Evolutionary conservation across 257 asterid genomes (phyloP).

Genomic region (Voacanga thouarsii): DNA sequence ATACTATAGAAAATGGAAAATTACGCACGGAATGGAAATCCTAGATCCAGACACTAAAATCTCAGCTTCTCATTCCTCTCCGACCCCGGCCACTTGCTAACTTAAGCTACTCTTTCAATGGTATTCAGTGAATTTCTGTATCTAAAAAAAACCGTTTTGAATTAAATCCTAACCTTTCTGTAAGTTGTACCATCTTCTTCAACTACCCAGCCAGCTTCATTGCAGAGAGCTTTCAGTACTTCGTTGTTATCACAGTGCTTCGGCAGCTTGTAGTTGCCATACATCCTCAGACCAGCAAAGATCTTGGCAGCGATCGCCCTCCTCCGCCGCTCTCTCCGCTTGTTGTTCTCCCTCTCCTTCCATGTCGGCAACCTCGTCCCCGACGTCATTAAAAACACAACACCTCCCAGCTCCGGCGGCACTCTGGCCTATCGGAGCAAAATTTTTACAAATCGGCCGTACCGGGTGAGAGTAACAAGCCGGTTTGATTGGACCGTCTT

Average conservation of each 20-base stretch:
- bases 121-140: background rate
- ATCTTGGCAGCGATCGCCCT: conserved; percentile 96
- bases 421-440: conserved; percentile 10
- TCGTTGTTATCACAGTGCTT: conserved; percentile 97
- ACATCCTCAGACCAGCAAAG: conserved; percentile 85
- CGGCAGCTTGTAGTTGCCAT: conserved; percentile 87
- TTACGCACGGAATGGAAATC: background rate
- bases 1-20: background rate
- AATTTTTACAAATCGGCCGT: conserved; percentile 6
- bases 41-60: background rate
- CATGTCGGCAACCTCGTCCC: conserved; percentile 90
- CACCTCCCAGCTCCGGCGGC: conserved; percentile 16
- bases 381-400: conserved; percentile 55
- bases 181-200: conserved; percentile 93
- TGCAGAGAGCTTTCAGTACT: conserved; percentile 86
- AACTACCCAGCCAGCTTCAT: conserved; percentile 95
- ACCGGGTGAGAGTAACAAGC: conserved; percentile 14
- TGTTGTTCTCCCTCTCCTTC: conserved; percentile 97
- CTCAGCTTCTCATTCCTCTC: background rate
- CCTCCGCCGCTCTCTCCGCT: conserved; percentile 90
- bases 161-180: conserved; percentile 54
- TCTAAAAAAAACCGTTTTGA: background rate
- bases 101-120: background rate
- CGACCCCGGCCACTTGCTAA: background rate
- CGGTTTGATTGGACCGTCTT: conserved; percentile 27